Evolutionary conservation across 1,284 basidiomycete species (phyloP), one percentile per base, ranked within the genome.

Genomic region (Fomitopsis pinicola): DNA sequence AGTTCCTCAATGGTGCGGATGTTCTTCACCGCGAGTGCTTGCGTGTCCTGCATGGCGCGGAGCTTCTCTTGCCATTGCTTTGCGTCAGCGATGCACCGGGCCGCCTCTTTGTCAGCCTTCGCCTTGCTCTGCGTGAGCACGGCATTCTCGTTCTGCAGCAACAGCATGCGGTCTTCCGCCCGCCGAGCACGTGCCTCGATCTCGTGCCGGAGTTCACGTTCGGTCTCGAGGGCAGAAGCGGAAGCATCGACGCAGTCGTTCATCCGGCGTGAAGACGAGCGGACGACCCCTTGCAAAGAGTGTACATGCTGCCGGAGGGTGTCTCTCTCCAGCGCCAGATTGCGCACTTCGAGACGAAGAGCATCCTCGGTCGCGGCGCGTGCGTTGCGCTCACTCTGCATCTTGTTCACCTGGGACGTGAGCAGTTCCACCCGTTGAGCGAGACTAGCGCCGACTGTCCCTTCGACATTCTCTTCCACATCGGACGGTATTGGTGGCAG

Each of bases 1-100:
- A 68, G 60, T 8, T 63, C 60, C 57, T 66, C 66, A 56, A 62
- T 63, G 22, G 60, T 60, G 19, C 62, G 60, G 57, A 64, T 65
- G 33, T 64, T 64, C 12, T 59, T 26, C 44, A 66, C 60, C 2
- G 67, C 67, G 46, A 66, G 55, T 55, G 61, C 65, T 36, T 68
- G 67, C 61, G 66, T 62, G 19, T 64, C 60, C 45, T 68, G 67
- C 22, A 65, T 59, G 48, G 61, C 59, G 26, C 61, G 58, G 3
- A 66, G 60, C 26, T 64, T 61, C 42, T 52, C 59, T 61, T 62
- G 66, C 65, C 67, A 68, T 10, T 59, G 60, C 28, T 61, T 57
- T 10, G 59, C 57, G 30, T 65, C 63, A 6, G 45, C 58, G 17
- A 56, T 46, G 22, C 60, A 57, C 26, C 36, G 56, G 2, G 30